Conservation (phyloP, 108 stramenopile species). For the Fragilaria crotonensis region DNA sequence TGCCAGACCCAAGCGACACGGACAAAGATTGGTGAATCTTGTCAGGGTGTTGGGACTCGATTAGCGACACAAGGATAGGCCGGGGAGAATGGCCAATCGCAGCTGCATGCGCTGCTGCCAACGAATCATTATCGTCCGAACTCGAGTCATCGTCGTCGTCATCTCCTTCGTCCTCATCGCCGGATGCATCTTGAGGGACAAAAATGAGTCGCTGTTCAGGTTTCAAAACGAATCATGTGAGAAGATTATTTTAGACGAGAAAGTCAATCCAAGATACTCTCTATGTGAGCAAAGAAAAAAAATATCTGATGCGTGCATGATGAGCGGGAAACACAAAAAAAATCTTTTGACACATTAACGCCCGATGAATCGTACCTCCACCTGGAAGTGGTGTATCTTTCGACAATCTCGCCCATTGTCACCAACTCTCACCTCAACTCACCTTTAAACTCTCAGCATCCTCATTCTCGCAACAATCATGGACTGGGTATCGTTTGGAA, state of each 20-base stretch:
- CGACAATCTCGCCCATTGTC: no score
- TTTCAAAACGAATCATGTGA: neutral
- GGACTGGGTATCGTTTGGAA: slow-evolving; percentile 68
- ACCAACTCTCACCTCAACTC: slow-evolving; percentile 20
- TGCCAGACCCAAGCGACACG: no score
- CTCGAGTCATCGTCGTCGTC: slow-evolving; percentile 26
- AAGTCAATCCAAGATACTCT: neutral
- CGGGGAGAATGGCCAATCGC: slow-evolving; percentile 66
- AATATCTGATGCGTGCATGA: neutral
- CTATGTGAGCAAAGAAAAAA: slow-evolving; percentile 1
- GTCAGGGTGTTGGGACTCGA: neutral
- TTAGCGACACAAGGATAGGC: slow-evolving; percentile 7
- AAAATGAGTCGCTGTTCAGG: slow-evolving; percentile 27
- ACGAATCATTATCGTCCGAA: slow-evolving; percentile 58
- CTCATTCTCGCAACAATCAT: slow-evolving; percentile 82
- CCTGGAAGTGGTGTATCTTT: slow-evolving; percentile 4
- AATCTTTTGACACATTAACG: no score
- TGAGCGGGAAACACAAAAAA: no score
- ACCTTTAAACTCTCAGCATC: slow-evolving; percentile 59
- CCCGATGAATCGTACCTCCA: no score
- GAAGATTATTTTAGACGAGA: neutral
- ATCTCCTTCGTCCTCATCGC: slow-evolving; percentile 23
- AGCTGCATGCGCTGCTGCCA: slow-evolving; percentile 64
- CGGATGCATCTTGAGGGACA: slow-evolving; percentile 24
- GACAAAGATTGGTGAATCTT: neutral